A percentile compares a stretch with the other conserved stretches of the same genome.
Evolutionary conservation across 331 rosid species (phyloP).

Genomic region (Quercus tomentella): DNA sequence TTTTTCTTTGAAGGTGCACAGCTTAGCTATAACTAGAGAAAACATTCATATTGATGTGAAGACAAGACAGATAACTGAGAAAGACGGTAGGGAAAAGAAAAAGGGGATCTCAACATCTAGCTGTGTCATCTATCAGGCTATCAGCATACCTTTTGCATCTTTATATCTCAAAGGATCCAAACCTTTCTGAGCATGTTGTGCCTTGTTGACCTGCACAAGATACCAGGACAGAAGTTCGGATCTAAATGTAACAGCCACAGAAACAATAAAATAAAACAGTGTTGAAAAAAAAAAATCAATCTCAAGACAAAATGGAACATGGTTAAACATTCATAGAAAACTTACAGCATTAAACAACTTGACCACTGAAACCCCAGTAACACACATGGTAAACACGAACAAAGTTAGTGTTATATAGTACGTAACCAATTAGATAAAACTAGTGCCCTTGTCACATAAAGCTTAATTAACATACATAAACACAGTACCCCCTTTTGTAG

Average conservation of each 20-base stretch:
- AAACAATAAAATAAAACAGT: neutral
- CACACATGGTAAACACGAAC: conserved; percentile 20
- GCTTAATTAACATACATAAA: conserved; percentile 7
- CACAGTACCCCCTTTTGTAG: conserved; percentile 85
- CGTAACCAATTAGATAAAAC: neutral
- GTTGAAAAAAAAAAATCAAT: neutral
- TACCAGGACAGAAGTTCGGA: neutral
- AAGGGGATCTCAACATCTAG: neutral
- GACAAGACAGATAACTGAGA: neutral
- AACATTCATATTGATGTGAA: neutral
- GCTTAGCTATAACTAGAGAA: neutral
- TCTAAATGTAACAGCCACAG: neutral
- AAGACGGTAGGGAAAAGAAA: neutral
- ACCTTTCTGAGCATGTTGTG: conserved; percentile 82
- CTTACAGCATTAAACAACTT: conserved; percentile 96
- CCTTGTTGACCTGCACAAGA: conserved; percentile 79
- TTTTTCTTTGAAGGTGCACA: neutral
- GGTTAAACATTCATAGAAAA: conserved; percentile 15
- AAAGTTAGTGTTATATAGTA: conserved; percentile 33
- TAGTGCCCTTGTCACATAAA: too few species aligned
- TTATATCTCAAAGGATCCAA: conserved; percentile 59
- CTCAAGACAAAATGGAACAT: neutral
- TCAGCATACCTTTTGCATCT: conserved; percentile 75
- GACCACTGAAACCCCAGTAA: conserved; percentile 66
- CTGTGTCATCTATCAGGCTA: neutral